These are phyloP conservation scores for Sequoia sempervirens DNA, from an alignment of 75 land plant genomes.

Conservation along the genomic window DNA sequence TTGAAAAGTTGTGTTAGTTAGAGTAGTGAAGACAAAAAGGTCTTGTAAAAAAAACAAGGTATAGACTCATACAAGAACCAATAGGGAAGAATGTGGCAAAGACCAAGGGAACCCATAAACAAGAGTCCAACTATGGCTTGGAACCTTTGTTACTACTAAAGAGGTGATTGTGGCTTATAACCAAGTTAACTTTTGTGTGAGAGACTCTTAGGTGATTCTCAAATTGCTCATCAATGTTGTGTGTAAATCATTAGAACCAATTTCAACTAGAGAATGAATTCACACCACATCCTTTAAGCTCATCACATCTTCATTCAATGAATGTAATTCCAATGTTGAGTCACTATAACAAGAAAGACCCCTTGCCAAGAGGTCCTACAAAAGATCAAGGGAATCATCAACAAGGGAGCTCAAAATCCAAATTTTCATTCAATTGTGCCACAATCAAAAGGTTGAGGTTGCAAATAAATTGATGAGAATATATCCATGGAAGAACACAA, in stretches of 20 bases:
- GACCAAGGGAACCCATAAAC: background rate
- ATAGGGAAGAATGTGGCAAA: slow-evolving; percentile 37
- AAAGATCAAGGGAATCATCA: background rate
- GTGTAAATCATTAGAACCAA: background rate
- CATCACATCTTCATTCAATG: background rate
- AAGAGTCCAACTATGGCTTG: slow-evolving; percentile 38
- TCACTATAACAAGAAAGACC: background rate
- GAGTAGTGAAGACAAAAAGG: too few species aligned
- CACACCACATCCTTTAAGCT: background rate
- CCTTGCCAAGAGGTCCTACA: background rate
- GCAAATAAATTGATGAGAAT: background rate
- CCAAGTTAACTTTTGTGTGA: slow-evolving; percentile 11
- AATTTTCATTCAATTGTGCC: background rate
- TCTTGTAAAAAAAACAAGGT: too few species aligned
- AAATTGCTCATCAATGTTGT: background rate
- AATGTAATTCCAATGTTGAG: background rate
- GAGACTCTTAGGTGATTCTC: slow-evolving; percentile 12
- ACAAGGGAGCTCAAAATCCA: background rate
- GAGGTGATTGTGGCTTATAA: slow-evolving; percentile 20
- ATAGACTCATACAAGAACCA: slow-evolving; percentile 33
- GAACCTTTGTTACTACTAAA: slow-evolving; percentile 30
- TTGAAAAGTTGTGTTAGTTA: too few species aligned
- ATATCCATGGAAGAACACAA: background rate
- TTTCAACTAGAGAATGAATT: background rate
- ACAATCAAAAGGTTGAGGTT: background rate